phyloP scores from a whole-genome alignment of 176 grass and related monocot genomes.

The Oryza glaberrima region DNA sequence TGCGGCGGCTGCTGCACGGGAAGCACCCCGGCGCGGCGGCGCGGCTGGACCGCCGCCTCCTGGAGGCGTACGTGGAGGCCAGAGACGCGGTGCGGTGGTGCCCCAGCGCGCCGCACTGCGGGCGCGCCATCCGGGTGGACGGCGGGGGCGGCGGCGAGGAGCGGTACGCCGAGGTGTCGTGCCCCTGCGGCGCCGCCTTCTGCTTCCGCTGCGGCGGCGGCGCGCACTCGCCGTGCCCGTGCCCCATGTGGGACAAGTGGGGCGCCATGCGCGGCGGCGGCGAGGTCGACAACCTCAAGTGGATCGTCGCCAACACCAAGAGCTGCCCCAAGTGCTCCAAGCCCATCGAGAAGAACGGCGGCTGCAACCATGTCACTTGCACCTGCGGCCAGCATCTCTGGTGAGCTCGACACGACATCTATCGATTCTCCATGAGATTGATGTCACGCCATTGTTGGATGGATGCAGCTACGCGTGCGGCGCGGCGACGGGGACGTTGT shows the following conservation, averaged over 20 bases:
- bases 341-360: conserved; percentile 37
- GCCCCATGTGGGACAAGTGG: conserved; percentile 45
- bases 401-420: background rate
- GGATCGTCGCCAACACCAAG: conserved; percentile 45
- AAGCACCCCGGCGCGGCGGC: conserved; percentile 10
- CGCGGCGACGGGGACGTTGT: background rate
- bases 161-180: conserved; percentile 28
- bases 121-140: conserved; percentile 27
- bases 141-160: background rate
- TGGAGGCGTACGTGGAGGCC: conserved; percentile 38
- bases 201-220: conserved; percentile 33
- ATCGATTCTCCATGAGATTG: too few species aligned
- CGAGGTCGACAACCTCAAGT: conserved; percentile 14
- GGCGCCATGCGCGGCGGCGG: conserved; percentile 27
- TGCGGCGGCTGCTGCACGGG: conserved; percentile 5
- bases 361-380: conserved; percentile 54
- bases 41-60: conserved; percentile 38
- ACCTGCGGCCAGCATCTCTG: conserved; percentile 44
- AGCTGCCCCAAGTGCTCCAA: conserved; percentile 42
- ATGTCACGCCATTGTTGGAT: background rate
- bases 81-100: conserved; percentile 43
- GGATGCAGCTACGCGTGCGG: conserved; percentile 3
- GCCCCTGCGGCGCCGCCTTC: conserved; percentile 33
- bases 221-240: conserved; percentile 45
- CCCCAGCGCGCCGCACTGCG: conserved; percentile 44